phyloP scores from a whole-genome alignment of 192 early-diverging fungal genomes.

The Borealophlyctis nickersoniae region DNA sequence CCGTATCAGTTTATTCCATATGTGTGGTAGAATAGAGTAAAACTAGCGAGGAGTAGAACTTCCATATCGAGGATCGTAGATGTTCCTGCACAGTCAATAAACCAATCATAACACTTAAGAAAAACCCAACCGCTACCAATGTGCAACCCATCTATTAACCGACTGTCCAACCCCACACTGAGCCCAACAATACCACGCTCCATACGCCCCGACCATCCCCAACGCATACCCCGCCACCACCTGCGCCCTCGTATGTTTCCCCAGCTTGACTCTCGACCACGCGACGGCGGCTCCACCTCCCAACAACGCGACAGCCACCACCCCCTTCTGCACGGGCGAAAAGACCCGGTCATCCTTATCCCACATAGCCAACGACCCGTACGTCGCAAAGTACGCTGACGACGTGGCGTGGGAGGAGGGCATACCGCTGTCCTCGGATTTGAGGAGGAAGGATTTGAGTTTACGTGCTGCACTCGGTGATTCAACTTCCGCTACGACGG shows the following conservation, averaged over 20 bases:
- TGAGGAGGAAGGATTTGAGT: neutral
- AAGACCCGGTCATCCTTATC: no score
- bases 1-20: constrained; percentile 81
- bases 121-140: no score
- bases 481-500: neutral
- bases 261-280: neutral
- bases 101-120: no score
- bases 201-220: neutral
- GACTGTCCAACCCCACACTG: no score
- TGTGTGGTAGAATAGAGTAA: constrained; percentile 14
- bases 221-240: neutral
- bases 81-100: no score
- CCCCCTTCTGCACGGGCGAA: neutral
- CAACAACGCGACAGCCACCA: neutral
- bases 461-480: neutral
- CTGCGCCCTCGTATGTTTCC: constrained; percentile 1
- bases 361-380: neutral
- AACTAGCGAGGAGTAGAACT: neutral
- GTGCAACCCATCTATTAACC: no score
- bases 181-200: no score
- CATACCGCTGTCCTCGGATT: neutral
- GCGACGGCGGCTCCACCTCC: neutral
- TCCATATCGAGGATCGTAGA: no score
- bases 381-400: neutral
- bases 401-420: neutral